Evolutionary conservation across 164 flowering plant species (phyloP), one percentile per base, ranked within the genome.

Genomic region (Berberis vulgaris): DNA sequence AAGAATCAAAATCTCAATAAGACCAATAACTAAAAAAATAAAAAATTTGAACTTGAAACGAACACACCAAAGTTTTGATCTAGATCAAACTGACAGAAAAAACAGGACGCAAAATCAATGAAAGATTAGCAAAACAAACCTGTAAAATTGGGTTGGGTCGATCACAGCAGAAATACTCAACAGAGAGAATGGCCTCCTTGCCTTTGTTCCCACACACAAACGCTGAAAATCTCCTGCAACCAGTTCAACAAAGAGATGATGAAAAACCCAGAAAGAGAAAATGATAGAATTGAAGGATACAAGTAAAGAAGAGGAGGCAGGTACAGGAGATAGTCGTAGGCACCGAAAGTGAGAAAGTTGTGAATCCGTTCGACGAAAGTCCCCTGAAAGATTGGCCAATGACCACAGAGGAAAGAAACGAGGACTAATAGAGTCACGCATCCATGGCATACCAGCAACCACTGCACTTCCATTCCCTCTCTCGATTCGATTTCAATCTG

Each of bases 61-160:
- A 26, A 26, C 26, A 26, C 26, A 26, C 26, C 26, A 26, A 26
- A 26, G 26, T 26, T 26, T 26, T 26, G 26, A 26, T 38, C 8
- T 9, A 54, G 8, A 54, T 54, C 5, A 54, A 54, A 2, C n/a
- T 59, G n/a, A 26, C 26, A 8, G 2, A 41, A 39, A 7, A 13
- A 63, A 6, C 26, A 26, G 26, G 26, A 26, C 26, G 26, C 26
- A n/a, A 3, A 43, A 41, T 3, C 44, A 26, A 41, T 41, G 13
- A 9, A 63, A 12, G 1, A 44, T 57, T 8, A 52, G n/a, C 9
- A 67, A 38, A 12, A n/a, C 43, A 52, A 46, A 93, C 98, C 96
- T 94, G 98, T 47, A 94, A 72, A 49, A 76, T 73, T 45, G 97
- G 98, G 67, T 94, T 94, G 7, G 97, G 90, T 6, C 96, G 86